Evolutionary conservation across 441 rosid genomes (phyloP).

Genomic region (Populus tomentosa): DNA sequence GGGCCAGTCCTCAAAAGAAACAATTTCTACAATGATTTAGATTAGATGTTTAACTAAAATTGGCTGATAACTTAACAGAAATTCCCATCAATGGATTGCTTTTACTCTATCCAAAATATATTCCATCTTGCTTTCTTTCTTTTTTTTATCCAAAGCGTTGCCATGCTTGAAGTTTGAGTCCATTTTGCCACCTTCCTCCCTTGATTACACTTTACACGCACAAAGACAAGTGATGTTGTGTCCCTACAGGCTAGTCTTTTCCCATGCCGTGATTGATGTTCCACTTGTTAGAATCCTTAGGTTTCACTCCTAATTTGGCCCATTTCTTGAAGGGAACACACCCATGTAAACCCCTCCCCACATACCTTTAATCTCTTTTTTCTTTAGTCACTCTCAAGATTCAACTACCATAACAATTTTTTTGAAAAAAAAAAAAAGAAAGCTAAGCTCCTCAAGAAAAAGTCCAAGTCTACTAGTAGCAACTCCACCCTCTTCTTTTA

Average conservation of each 20-base stretch:
- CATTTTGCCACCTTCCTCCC: slow-evolving; percentile 3
- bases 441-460: not conserved
- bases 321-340: slow-evolving; percentile 1
- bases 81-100: not conserved
- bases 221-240: not conserved
- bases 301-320: slow-evolving; percentile 11
- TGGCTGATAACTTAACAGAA: not conserved
- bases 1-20: no score
- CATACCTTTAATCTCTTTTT: not conserved
- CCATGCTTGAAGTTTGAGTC: slow-evolving; percentile 12
- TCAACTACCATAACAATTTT: slow-evolving; percentile 33
- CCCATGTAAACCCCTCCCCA: slow-evolving; percentile 21
- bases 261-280: slow-evolving; percentile 48
- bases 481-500: slow-evolving; percentile 1
- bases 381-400: slow-evolving; percentile 42
- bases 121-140: not conserved
- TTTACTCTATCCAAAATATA: slow-evolving; percentile 5
- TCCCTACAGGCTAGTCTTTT: slow-evolving; percentile 26
- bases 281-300: slow-evolving; percentile 9
- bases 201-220: not conserved
- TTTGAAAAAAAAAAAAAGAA: slow-evolving; percentile 9
- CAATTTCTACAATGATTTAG: not conserved
- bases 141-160: slow-evolving; percentile 1
- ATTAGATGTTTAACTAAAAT: not conserved
- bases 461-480: slow-evolving; percentile 16